Percentiles rank a stretch among this genome's conserved stretches.
phyloP scores from a whole-genome alignment of 768 basidiomycete genomes.

The Candolleomyces eurysporus region DNA sequence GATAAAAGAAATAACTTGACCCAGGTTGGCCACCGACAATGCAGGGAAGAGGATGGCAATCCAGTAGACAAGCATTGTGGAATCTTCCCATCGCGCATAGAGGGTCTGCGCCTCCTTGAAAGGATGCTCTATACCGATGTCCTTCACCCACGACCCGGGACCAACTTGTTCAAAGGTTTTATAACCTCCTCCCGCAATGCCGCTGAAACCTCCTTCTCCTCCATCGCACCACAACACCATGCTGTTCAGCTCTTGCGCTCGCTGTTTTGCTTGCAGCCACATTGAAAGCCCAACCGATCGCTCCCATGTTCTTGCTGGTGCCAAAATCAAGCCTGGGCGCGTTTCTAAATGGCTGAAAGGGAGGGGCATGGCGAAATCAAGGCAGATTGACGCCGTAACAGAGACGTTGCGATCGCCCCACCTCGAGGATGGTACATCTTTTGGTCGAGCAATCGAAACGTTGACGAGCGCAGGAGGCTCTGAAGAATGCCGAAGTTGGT shows the following conservation, averaged over 20 bases:
- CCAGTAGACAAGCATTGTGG: constrained; percentile 34
- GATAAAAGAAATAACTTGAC: neutral
- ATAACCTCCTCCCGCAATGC: constrained; percentile 61
- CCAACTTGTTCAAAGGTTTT: constrained; percentile 67
- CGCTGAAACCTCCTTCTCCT: constrained; percentile 71
- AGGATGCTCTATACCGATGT: constrained; percentile 58
- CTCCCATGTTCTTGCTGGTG: constrained; percentile 83
- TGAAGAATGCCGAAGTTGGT: constrained; percentile 51
- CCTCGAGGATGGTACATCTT: constrained; percentile 34
- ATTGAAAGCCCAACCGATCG: constrained; percentile 65
- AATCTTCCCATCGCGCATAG: constrained; percentile 42
- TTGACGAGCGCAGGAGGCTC: constrained; percentile 49
- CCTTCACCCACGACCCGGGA: constrained; percentile 64
- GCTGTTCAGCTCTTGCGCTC: constrained; percentile 67
- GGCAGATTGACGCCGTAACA: constrained; percentile 74
- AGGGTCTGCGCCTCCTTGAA: constrained; percentile 47
- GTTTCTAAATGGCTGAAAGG: constrained; percentile 51
- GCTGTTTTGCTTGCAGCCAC: constrained; percentile 76
- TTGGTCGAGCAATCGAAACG: constrained; percentile 40
- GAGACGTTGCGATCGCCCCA: constrained; percentile 57
- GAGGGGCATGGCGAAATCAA: constrained; percentile 68
- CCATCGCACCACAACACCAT: constrained; percentile 83
- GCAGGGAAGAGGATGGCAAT: neutral
- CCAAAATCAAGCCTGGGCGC: constrained; percentile 75
- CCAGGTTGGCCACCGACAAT: neutral